A percentile compares a stretch with the other conserved stretches of the same genome.
Evolutionary conservation across 805 yeast species (phyloP).

Genomic region (Metschnikowia noctiluminum): DNA sequence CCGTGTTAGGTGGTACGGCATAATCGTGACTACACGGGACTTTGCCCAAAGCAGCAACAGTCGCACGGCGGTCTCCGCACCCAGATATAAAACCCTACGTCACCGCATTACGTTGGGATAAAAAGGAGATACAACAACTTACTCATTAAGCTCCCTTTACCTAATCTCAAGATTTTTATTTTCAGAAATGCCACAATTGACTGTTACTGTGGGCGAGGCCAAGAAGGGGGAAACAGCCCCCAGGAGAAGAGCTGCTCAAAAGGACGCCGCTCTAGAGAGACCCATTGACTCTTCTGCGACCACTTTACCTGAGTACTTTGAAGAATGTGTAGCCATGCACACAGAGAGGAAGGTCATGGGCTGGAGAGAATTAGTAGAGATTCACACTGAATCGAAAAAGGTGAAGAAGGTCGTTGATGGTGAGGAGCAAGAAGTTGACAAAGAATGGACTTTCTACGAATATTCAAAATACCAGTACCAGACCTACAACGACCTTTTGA

Average conservation of each 20-base stretch:
- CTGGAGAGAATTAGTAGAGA: slow-evolving; percentile 70
- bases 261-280: slow-evolving; percentile 48
- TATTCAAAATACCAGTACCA: slow-evolving; percentile 66
- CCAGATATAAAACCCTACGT: neutral
- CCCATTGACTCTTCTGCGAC: slow-evolving; percentile 64
- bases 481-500: slow-evolving; percentile 55
- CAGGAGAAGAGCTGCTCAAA: slow-evolving; percentile 57
- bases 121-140: neutral
- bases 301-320: slow-evolving; percentile 67
- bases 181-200: slow-evolving; percentile 23
- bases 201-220: slow-evolving; percentile 68
- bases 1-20: too few relatives aligned
- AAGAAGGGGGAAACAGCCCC: slow-evolving; percentile 80
- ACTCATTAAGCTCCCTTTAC: neutral
- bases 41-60: slow-evolving; percentile 11
- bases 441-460: slow-evolving; percentile 87
- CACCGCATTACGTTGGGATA: neutral
- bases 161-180: neutral
- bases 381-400: slow-evolving; percentile 72
- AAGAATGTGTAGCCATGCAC: slow-evolving; percentile 57
- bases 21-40: neutral
- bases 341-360: slow-evolving; percentile 61
- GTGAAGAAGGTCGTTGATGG: slow-evolving; percentile 80
- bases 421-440: slow-evolving; percentile 63
- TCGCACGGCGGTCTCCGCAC: slow-evolving; percentile 14